Evolutionary conservation across 2,329 filamentous ascomycete species (phyloP), one percentile per base, ranked within the genome.

Genomic region (Tolypocladium endophyticum): DNA sequence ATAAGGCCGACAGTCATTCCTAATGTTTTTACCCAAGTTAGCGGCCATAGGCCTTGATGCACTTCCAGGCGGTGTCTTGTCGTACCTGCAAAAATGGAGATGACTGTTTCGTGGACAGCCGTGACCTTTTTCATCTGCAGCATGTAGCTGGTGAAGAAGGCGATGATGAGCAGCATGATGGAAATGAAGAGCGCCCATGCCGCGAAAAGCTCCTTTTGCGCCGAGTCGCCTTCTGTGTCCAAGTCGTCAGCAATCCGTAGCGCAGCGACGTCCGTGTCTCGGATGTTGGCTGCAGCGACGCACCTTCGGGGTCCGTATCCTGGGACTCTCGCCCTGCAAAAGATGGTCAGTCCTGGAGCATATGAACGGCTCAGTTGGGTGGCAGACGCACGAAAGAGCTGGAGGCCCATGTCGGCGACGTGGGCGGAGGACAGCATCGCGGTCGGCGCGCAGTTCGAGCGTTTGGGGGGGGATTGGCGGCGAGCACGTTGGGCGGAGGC

Each of bases 121-220:
- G 97, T 94, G 60, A 99, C 92, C 77, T 95, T 97, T 76, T 90
- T 92, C 77, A 94, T 90, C 76, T 97, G 93, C 62, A 99, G 83
- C 66, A 95, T 88, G 77, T 99, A 99, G 80, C 92, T 97, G 53
- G 92, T 96, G 74, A 97, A 96, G 68, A 99, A 90, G 63, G 94
- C 93, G 65, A 89, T 84, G 66, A 97, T 96, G 69, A 99, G 86
- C 67, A 99, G 86, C 77, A 91, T 84, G 68, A 99, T 96, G 68
- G 96, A 86, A 70, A 99, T 99, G 77, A 97, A 96, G 66, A 99
- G 86, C 36, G 93, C 92, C 92, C 91, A 97, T 78, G 94, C 97
- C 68, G 92, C 89, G 72, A 92, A 90, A 64, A 96, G 89, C 79
- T 99, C 94, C 79, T 96, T 92, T 75, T 96, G 86, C 55, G 90